phyloP scores from a whole-genome alignment of 1,284 basidiomycete genomes.

The Heterobasidion irregulare region DNA sequence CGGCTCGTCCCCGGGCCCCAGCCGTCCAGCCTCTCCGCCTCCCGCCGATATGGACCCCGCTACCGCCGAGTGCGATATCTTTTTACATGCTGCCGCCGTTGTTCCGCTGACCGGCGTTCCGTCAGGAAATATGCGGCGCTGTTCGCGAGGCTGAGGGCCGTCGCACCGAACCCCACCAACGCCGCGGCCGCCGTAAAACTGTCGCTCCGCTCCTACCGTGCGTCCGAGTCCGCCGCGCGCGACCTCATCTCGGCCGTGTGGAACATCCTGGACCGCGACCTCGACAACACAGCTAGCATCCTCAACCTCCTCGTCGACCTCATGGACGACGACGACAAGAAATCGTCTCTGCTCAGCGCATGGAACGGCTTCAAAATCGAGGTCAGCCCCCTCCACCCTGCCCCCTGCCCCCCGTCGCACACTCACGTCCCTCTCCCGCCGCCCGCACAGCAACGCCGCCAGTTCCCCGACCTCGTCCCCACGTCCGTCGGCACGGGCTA shows the following conservation, averaged over 20 bases:
- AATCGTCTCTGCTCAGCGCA: slow-evolving; percentile 59
- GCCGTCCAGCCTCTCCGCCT: slow-evolving; percentile 37
- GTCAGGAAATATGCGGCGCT: slow-evolving; percentile 64
- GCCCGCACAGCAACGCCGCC: slow-evolving; percentile 58
- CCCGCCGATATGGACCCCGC: slow-evolving; percentile 44
- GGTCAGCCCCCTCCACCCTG: slow-evolving; percentile 31
- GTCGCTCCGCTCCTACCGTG: slow-evolving; percentile 74
- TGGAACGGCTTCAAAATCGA: slow-evolving; percentile 85
- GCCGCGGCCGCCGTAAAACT: slow-evolving; percentile 76
- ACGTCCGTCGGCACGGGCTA: slow-evolving; percentile 56
- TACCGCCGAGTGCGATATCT: slow-evolving; percentile 39
- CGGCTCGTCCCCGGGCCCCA: slow-evolving; percentile 15
- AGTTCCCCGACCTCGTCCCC: slow-evolving; percentile 76
- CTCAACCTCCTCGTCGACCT: slow-evolving; percentile 75
- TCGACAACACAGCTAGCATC: slow-evolving; percentile 72
- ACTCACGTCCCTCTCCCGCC: slow-evolving; percentile 3
- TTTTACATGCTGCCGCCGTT: background rate
- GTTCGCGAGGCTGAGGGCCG: slow-evolving; percentile 55
- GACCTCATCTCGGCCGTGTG: slow-evolving; percentile 87
- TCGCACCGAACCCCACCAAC: slow-evolving; percentile 64
- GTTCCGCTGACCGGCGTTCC: background rate
- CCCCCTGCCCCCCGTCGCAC: background rate
- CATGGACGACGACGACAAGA: slow-evolving; percentile 84
- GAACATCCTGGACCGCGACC: slow-evolving; percentile 73
- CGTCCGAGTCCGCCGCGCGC: slow-evolving; percentile 71